A percentile compares a stretch with the other conserved stretches of the same genome.
Evolutionary conservation across 805 yeast genomes (phyloP).

Genomic region (Kuraishia floccosa): DNA sequence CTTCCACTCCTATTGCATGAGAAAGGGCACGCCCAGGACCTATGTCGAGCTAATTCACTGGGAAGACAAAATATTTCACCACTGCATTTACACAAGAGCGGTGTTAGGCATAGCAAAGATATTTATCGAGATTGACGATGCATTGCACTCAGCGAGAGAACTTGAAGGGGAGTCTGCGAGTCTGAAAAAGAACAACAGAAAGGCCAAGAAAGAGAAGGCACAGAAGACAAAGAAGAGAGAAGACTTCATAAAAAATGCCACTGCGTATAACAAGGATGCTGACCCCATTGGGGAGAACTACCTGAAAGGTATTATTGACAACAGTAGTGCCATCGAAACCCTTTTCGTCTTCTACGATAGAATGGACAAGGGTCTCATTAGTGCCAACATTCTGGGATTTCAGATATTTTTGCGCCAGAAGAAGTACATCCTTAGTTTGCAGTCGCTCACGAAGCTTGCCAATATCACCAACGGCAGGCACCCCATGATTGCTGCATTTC

Average conservation of each 20-base stretch:
- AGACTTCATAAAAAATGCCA: slow-evolving; percentile 31
- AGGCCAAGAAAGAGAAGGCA: slow-evolving; percentile 44
- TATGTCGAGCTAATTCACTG: slow-evolving; percentile 69
- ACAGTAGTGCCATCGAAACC: slow-evolving; percentile 26
- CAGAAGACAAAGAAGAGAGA: slow-evolving; percentile 44
- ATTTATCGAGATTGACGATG: slow-evolving; percentile 28
- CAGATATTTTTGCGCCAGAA: slow-evolving; percentile 24
- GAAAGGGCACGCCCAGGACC: slow-evolving; percentile 83
- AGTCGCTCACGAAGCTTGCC: slow-evolving; percentile 23
- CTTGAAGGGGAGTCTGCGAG: not conserved
- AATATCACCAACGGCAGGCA: slow-evolving; percentile 7
- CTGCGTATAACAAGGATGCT: slow-evolving; percentile 31
- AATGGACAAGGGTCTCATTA: slow-evolving; percentile 27
- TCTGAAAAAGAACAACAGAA: slow-evolving; percentile 11
- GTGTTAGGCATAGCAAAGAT: slow-evolving; percentile 51
- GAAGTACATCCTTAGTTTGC: slow-evolving; percentile 34
- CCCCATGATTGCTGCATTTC: slow-evolving; percentile 11
- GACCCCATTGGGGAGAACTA: slow-evolving; percentile 49
- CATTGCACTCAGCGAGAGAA: slow-evolving; percentile 6
- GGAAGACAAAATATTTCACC: slow-evolving; percentile 66
- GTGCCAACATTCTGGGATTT: slow-evolving; percentile 27
- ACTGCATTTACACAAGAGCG: slow-evolving; percentile 66
- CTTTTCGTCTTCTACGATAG: slow-evolving; percentile 24
- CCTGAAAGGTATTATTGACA: slow-evolving; percentile 16
- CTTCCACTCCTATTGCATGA: slow-evolving; percentile 85